Percentiles rank a stretch among this genome's conserved stretches.
phyloP scores from a whole-genome alignment of 2,329 filamentous ascomycete species.

The Colletotrichum lindemuthianum region DNA sequence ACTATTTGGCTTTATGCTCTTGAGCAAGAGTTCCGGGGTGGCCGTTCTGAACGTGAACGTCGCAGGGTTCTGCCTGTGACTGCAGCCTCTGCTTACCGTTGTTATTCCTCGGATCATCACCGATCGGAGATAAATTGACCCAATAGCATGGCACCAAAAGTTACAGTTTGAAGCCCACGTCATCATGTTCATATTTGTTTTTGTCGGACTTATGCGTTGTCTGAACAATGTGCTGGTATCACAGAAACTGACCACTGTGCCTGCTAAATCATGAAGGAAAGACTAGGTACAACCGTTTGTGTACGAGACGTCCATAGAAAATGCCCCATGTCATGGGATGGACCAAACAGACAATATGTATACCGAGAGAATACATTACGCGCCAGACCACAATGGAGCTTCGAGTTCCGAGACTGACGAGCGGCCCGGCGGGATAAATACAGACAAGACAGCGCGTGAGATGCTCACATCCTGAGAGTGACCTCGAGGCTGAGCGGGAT shows the following conservation, averaged over 20 bases:
- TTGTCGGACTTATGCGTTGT: background rate
- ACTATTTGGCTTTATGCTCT: background rate
- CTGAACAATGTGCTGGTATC: background rate
- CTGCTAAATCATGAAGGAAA: background rate
- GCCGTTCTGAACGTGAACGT: too few species aligned
- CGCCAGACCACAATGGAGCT: conserved; percentile 29
- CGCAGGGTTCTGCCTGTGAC: too few species aligned
- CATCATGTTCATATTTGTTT: background rate
- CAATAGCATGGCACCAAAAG: too few species aligned
- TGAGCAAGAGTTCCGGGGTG: background rate
- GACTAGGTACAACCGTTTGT: background rate
- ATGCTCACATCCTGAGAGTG: too few species aligned
- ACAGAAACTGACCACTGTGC: background rate
- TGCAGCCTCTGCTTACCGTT: too few species aligned
- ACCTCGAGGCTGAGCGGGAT: too few species aligned
- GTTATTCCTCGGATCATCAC: too few species aligned
- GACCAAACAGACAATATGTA: background rate
- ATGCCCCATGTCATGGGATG: background rate
- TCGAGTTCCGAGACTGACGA: conserved; percentile 11
- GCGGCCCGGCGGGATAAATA: conserved; percentile 12
- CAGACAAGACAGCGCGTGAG: conserved; percentile 5
- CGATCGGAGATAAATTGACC: too few species aligned
- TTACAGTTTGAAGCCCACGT: too few species aligned
- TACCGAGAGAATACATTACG: conserved; percentile 18
- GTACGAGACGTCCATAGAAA: background rate